Evolutionary conservation across 352 stramenopile species (phyloP).

Genomic region (Phytophthora citricola): DNA sequence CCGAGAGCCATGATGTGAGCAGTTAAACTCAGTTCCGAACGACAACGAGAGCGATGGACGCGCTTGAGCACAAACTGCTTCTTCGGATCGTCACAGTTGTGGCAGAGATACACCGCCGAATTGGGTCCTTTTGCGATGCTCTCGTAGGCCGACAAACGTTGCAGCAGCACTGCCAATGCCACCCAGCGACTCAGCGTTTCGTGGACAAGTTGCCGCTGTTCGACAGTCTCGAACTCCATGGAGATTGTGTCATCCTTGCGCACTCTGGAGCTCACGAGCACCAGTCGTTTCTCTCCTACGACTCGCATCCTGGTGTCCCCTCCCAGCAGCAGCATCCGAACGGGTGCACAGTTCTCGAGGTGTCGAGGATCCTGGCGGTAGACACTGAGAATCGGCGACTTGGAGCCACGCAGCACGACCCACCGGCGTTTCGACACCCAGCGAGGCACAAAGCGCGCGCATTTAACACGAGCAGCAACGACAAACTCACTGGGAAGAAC

Average conservation of each 20-base stretch:
- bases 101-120: conserved; percentile 64
- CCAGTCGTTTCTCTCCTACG: conserved; percentile 52
- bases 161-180: conserved; percentile 58
- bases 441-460: conserved; percentile 53
- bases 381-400: conserved; percentile 61
- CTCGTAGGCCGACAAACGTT: conserved; percentile 51
- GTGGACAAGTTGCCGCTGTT: conserved; percentile 53
- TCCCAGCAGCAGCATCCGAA: conserved; percentile 64
- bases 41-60: conserved; percentile 42
- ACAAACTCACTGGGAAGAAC: conserved; percentile 64
- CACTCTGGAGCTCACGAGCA: conserved; percentile 60
- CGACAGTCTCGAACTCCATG: conserved; percentile 53
- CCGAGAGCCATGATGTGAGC: conserved; percentile 42
- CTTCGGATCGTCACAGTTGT: conserved; percentile 35
- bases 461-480: conserved; percentile 52
- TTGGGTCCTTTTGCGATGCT: conserved; percentile 58
- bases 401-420: conserved; percentile 69
- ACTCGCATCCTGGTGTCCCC: conserved; percentile 51
- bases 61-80: conserved; percentile 60
- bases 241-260: conserved; percentile 61
- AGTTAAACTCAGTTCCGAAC: conserved; percentile 53
- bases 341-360: conserved; percentile 26
- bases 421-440: conserved; percentile 64
- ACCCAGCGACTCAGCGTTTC: conserved; percentile 66
- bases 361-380: conserved; percentile 47